These are phyloP conservation scores for Pseudogymnoascus sp. DNA, from an alignment of 2,329 filamentous ascomycete genomes.

Conservation along the genomic window DNA sequence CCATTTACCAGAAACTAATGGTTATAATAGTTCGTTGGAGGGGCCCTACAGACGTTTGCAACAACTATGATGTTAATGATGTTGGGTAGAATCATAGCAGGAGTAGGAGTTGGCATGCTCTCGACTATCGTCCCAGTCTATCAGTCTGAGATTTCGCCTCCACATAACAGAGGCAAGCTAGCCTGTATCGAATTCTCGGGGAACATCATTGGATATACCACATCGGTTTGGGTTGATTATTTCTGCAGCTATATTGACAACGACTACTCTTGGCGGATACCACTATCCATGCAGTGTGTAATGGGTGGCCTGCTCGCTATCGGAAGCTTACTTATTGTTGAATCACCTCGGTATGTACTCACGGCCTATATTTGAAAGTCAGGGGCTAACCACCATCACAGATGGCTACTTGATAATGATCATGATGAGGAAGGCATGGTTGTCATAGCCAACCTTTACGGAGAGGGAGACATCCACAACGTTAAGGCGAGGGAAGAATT, in stretches of 20 bases:
- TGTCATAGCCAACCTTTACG: constrained; percentile 95
- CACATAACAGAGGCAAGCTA: constrained; percentile 90
- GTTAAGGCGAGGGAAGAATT: constrained; percentile 90
- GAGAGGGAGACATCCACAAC: constrained; percentile 91
- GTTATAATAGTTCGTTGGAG: constrained; percentile 53
- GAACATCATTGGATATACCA: constrained; percentile 92
- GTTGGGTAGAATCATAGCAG: constrained; percentile 73
- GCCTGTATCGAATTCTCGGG: constrained; percentile 98
- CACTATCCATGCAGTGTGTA: constrained; percentile 83
- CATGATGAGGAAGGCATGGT: constrained; percentile 98
- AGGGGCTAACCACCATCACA: constrained; percentile 32
- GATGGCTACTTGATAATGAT: constrained; percentile 96
- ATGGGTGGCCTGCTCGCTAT: constrained; percentile 83
- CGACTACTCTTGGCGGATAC: constrained; percentile 84
- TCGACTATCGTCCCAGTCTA: constrained; percentile 92
- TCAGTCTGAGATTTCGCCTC: constrained; percentile 91
- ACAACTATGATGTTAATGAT: constrained; percentile 86
- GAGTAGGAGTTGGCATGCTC: constrained; percentile 78
- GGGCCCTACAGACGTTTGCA: constrained; percentile 76
- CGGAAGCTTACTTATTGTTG: constrained; percentile 88
- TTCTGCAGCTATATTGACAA: constrained; percentile 86
- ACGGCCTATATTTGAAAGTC: neutral
- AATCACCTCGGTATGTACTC: constrained; percentile 71
- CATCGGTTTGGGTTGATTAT: constrained; percentile 98
- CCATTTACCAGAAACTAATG: neutral